phyloP scores from a whole-genome alignment of 148 eudicot genomes.

The Cornus suecica region DNA sequence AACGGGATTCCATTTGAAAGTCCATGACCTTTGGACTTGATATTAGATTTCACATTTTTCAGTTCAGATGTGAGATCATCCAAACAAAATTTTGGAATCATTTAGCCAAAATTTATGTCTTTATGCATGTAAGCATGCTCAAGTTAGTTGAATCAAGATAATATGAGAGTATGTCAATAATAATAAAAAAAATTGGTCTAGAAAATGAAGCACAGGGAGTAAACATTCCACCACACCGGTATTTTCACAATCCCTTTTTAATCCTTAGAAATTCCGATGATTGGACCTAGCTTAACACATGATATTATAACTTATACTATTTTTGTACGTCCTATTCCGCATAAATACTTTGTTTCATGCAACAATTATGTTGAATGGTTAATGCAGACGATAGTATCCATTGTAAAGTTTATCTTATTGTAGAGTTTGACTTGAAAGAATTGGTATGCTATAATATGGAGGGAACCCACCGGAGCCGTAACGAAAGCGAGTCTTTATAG shows the following conservation, averaged over 20 bases:
- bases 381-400: neutral
- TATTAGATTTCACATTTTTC: neutral
- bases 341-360: too few relatives aligned
- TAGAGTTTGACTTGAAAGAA: neutral
- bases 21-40: neutral
- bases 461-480: too few relatives aligned
- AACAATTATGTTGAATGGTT: too few relatives aligned
- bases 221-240: neutral
- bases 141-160: neutral
- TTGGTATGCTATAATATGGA: too few relatives aligned
- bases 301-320: too few relatives aligned
- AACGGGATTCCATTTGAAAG: neutral
- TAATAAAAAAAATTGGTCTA: neutral
- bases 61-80: neutral
- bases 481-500: too few relatives aligned
- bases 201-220: neutral
- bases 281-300: too few relatives aligned
- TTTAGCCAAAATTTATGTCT: neutral
- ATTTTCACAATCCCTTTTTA: too few relatives aligned
- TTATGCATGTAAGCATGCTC: neutral
- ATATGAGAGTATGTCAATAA: neutral
- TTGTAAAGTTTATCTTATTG: neutral
- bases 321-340: too few relatives aligned
- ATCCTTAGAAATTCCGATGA: too few relatives aligned
- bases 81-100: neutral